Conservation (phyloP, 352 stramenopile genomes). For the Phytophthora parvispora region DNA sequence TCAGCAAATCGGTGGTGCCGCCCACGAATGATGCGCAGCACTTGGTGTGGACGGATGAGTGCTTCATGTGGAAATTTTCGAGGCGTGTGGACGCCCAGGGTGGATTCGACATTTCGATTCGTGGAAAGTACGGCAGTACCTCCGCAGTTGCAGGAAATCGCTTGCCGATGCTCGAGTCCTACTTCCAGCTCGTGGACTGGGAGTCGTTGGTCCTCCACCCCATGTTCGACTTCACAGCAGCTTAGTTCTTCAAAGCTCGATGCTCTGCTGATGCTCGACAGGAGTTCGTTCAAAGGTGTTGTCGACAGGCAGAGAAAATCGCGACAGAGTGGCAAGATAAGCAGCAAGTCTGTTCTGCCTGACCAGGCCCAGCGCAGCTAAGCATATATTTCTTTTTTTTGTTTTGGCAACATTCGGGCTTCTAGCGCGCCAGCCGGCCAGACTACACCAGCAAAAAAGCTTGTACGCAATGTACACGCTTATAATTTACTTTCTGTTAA, state of each 20-base stretch:
- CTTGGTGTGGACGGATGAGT: slow-evolving; percentile 91
- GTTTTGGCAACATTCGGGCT: slow-evolving; percentile 18
- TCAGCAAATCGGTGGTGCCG: slow-evolving; percentile 85
- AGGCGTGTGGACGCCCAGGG: slow-evolving; percentile 58
- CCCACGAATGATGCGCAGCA: slow-evolving; percentile 86
- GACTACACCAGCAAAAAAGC: slow-evolving; percentile 1
- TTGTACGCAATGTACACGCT: slow-evolving; percentile 16
- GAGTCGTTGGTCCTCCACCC: slow-evolving; percentile 85
- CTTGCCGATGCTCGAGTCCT: slow-evolving; percentile 88
- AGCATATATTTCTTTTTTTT: slow-evolving; percentile 17
- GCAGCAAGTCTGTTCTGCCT: slow-evolving; percentile 5
- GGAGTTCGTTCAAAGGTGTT: slow-evolving; percentile 18
- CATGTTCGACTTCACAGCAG: slow-evolving; percentile 76
- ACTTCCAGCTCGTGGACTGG: slow-evolving; percentile 89
- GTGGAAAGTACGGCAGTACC: slow-evolving; percentile 86
- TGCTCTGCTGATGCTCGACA: slow-evolving; percentile 18
- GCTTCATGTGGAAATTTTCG: slow-evolving; percentile 88
- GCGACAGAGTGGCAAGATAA: slow-evolving; percentile 11
- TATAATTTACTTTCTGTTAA: slow-evolving; percentile 50
- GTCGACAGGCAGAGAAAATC: slow-evolving; percentile 20
- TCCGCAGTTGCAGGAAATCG: slow-evolving; percentile 85
- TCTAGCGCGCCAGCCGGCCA: slow-evolving; percentile 6
- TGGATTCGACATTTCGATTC: slow-evolving; percentile 82
- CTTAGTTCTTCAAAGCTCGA: slow-evolving; percentile 21
- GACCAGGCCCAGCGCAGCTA: slow-evolving; percentile 12